A percentile compares a stretch with the other conserved stretches of the same genome.
Evolutionary conservation across 768 basidiomycete genomes (phyloP).

Genomic region (Mycena belliarum): DNA sequence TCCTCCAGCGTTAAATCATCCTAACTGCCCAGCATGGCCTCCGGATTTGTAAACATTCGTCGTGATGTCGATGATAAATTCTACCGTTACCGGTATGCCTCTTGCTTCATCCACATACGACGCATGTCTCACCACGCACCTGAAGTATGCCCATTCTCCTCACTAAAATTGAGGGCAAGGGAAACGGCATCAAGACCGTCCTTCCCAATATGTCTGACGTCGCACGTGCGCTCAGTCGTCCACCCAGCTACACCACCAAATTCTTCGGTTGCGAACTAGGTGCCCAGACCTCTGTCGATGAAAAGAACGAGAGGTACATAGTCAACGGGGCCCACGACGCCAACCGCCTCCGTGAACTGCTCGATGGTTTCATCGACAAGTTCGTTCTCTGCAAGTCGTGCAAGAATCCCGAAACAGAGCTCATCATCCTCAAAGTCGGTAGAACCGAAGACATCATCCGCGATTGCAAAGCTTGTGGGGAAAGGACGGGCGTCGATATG

Average conservation of each 20-base stretch:
- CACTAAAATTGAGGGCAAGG: conserved; percentile 98
- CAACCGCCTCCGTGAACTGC: conserved; percentile 87
- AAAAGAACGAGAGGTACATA: conserved; percentile 96
- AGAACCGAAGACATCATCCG: conserved; percentile 83
- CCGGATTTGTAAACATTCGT: conserved; percentile 88
- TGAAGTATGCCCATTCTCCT: conserved; percentile 89
- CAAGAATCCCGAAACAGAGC: conserved; percentile 99
- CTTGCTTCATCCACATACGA: not conserved
- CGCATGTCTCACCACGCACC: conserved; percentile 13
- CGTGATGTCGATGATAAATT: conserved; percentile 97
- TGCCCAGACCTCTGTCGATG: conserved; percentile 94
- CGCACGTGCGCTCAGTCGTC: conserved; percentile 91
- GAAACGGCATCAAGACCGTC: conserved; percentile 99
- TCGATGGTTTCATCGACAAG: conserved; percentile 97
- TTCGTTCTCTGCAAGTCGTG: conserved; percentile 96
- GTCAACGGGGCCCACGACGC: conserved; percentile 97
- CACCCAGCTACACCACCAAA: conserved; percentile 96
- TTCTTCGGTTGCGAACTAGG: conserved; percentile 99
- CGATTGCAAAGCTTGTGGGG: conserved; percentile 98
- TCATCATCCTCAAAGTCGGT: conserved; percentile 84
- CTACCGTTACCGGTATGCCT: conserved; percentile 83
- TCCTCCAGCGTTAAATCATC: conserved; percentile 55
- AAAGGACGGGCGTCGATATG: conserved; percentile 91
- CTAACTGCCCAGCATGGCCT: conserved; percentile 78
- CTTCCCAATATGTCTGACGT: conserved; percentile 98